Evolutionary conservation across 257 asterid genomes (phyloP).

Genomic region (Solanum peruvianum): DNA sequence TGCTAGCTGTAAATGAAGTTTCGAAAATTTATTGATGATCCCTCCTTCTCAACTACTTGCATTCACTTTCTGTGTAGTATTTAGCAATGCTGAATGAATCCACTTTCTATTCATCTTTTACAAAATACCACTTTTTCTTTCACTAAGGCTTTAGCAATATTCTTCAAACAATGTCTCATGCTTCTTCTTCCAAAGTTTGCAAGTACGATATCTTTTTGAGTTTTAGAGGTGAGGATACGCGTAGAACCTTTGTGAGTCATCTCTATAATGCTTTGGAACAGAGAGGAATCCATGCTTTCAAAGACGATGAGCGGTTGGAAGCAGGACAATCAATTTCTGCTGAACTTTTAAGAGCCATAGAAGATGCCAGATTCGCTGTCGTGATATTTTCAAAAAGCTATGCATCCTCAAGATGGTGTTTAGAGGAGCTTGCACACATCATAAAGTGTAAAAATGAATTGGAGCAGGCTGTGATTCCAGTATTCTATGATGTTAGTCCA

Average conservation of each 20-base stretch:
- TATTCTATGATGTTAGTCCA: not conserved
- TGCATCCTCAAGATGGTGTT: not conserved
- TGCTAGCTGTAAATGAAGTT: too few relatives aligned
- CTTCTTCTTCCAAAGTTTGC: not conserved
- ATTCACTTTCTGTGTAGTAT: not conserved
- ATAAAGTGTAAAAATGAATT: not conserved
- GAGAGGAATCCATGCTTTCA: not conserved
- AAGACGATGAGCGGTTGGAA: not conserved
- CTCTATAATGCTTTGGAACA: not conserved
- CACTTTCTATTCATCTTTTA: not conserved
- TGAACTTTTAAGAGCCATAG: not conserved
- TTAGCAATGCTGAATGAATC: not conserved
- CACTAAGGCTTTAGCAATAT: not conserved
- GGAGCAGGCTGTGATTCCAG: not conserved
- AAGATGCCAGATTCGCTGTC: not conserved
- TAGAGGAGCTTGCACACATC: not conserved
- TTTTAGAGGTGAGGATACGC: not conserved
- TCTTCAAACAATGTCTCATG: not conserved
- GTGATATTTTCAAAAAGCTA: not conserved
- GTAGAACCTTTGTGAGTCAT: not conserved
- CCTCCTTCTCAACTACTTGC: not conserved
- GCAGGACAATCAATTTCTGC: not conserved
- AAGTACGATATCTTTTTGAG: not conserved
- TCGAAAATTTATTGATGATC: too few relatives aligned
- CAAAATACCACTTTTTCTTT: not conserved